Base-by-base conservation (phyloP, 495 filamentous ascomycete genomes). In the Rusavskia elegans region DNA sequence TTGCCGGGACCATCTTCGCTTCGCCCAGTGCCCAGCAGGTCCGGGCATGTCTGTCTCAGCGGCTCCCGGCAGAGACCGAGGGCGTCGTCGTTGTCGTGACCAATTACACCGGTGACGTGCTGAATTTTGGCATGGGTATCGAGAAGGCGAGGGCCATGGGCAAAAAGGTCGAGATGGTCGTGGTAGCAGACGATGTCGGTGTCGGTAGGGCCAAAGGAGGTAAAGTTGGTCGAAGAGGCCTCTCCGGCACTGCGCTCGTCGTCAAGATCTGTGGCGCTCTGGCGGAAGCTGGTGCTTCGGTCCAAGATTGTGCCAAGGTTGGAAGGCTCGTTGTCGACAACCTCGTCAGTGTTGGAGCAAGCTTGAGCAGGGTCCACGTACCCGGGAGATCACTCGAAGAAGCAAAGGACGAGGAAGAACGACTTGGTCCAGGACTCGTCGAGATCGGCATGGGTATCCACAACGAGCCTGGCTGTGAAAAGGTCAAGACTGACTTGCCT, bases 361-460 rank as follows among this genome's bases (percentile, higher is more conserved):
- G 83, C 17, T 64, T 98, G 46, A 81, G 82, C 46, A 89, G 94
- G 64, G 92, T 97, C 29, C 92, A 98, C 63, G 84, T 98, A 0
- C 92, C 92, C 0, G 92, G 92, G 13, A 75, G 87, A 59, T 74
- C 64, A 2, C 56, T 65, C 11, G 60, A 67, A 19, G 67, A 75
- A n/a, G 63, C 60, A 11, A 68, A 68, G 13, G 83, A 80, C 41
- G 62, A 71, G 0, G 82, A 79, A 40, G 84, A 97, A 69, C 54
- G 59, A 37, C 40, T 62, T 14, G 59, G 57, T 37, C 55, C 48
- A n/a, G 59, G 55, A n/a, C 38, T 57, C 17, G 81, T 94, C 20
- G 92, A 98, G 70, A 74, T 98, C 58, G 92, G 92, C 8, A 98
- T 97, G 92, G 92, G 92, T 11, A 96, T 97, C 64, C 92, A 98